These are phyloP conservation scores for Boletellus emodensis DNA, from an alignment of 768 basidiomycete species.

Conservation along the genomic window DNA sequence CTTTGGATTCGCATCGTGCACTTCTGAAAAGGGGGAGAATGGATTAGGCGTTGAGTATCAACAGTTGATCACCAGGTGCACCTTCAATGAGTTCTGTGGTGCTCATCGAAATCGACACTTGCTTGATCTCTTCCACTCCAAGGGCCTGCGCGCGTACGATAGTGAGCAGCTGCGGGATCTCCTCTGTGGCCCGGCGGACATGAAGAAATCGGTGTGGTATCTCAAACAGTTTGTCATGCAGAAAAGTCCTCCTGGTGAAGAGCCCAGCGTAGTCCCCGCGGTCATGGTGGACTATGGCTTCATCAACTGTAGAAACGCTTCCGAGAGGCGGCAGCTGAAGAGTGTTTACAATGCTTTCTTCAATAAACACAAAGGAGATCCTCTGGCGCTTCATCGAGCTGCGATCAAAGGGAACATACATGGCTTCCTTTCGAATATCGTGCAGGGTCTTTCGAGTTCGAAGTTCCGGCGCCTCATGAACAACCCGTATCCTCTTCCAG, in stretches of 20 bases:
- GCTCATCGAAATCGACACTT: neutral
- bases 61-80: slow-evolving; percentile 5
- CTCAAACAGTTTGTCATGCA: slow-evolving; percentile 4
- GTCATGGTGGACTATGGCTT: slow-evolving; percentile 13
- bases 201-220: slow-evolving; percentile 11
- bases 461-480: slow-evolving; percentile 29
- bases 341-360: slow-evolving; percentile 34
- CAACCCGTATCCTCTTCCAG: slow-evolving; percentile 25
- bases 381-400: slow-evolving; percentile 36
- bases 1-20: slow-evolving; percentile 20
- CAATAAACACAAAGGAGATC: slow-evolving; percentile 17
- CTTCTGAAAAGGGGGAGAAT: slow-evolving; percentile 7
- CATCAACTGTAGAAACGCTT: slow-evolving; percentile 6
- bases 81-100: slow-evolving; percentile 10
- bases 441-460: slow-evolving; percentile 19
- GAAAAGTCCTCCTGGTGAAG: neutral
- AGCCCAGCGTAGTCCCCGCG: neutral
- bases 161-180: neutral
- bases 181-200: neutral
- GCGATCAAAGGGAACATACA: slow-evolving; percentile 31
- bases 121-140: slow-evolving; percentile 4
- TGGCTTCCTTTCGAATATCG: slow-evolving; percentile 21
- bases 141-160: neutral
- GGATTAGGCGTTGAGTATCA: neutral
- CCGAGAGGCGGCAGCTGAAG: slow-evolving; percentile 22